Conservation (phyloP, 116 monocot genomes). For the Iris pallida region DNA sequence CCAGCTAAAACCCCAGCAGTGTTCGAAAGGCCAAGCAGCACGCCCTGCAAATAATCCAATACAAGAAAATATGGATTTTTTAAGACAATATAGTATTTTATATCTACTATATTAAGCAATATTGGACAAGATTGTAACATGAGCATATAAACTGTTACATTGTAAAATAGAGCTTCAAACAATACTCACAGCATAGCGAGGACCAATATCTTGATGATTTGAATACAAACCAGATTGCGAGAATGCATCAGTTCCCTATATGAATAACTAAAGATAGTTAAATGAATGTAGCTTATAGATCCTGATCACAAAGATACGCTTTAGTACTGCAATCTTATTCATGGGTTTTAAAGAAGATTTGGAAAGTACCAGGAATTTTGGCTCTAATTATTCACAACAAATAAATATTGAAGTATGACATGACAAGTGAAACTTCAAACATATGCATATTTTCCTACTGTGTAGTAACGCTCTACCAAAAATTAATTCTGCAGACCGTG, state of each 20-base stretch:
- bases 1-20: conserved; percentile 21
- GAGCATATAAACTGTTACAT: no score
- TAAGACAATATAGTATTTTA: no score
- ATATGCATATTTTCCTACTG: neutral
- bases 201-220: conserved; percentile 17
- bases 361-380: no score
- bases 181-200: conserved; percentile 14
- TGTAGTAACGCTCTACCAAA: neutral
- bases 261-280: neutral
- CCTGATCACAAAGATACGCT: neutral
- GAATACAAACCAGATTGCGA: conserved; percentile 18
- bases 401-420: no score
- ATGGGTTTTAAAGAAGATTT: no score
- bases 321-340: no score
- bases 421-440: no score
- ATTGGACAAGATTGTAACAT: no score
- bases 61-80: neutral
- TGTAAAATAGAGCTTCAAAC: no score
- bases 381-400: no score
- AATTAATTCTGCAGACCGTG: neutral
- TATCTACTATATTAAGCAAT: no score
- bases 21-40: conserved; percentile 19
- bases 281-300: neutral
- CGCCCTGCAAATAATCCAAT: conserved; percentile 11
- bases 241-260: conserved; percentile 18